Evolutionary conservation across 2,329 filamentous ascomycete species (phyloP), one percentile per base, ranked within the genome.

Genomic region (Verticillium isaacii): DNA sequence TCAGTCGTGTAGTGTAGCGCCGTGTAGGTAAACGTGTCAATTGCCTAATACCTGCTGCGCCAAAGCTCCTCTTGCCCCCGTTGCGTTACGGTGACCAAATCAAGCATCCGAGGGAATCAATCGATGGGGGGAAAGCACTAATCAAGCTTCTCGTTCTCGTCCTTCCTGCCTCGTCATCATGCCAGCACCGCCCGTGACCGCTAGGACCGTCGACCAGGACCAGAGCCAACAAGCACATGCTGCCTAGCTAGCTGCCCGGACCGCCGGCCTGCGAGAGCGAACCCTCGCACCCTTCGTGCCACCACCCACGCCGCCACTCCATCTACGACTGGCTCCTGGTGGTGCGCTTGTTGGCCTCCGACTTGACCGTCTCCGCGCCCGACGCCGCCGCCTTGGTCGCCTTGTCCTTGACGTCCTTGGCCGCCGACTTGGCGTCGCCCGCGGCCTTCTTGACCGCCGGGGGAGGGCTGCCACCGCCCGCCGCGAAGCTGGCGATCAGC

Each of bases 381-480:
- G 84, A 81, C 50, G 86, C 72, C 19, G 82, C 79, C 59, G 85
- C 83, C 74, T 86, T 81, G 23, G 81, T 78, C 62, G 78, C 82
- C 87, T 96, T 92, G 68, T 86, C 89, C 79, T 91, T 93, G 69
- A 88, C 89, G 56, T 91, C 88, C 70, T 87, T 87, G 59, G 86
- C 87, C 82, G 94, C 89, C 69, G 85, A 86, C 85, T 92, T 86
- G 62, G 75, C 81, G 65, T 85, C 82, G 32, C 73, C 75, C 17
- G 87, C 90, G 59, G 85, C 83, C 78, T 90, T 88, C 88, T 96
- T 92, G 72, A 84, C 83, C 70, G 89, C 85, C 67, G 90, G 85
- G 56, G 90, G 84, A 54, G 91, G 80, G 61, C 85, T 82, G 70
- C 83, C 82, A 69, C 87, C 86, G 66, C 86, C 76, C 68, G 85